Evolutionary conservation across 495 filamentous ascomycete species (phyloP).

Genomic region (Tuber microsphaerosporum): DNA sequence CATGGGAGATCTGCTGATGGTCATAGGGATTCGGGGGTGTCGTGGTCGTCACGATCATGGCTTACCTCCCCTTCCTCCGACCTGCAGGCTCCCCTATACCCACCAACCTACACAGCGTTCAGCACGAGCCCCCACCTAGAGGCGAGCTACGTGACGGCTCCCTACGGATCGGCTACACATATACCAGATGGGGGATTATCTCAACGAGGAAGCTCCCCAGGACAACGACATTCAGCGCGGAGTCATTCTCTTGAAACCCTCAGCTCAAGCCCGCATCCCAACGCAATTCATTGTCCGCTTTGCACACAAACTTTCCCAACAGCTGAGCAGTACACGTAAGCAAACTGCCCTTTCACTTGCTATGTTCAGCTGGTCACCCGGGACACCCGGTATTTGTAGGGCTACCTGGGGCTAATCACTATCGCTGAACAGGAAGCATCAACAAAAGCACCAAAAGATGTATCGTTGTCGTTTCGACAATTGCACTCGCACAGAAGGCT

Average conservation of each 20-base stretch:
- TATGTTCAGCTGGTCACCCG: constrained; percentile 1
- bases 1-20: constrained; percentile 16
- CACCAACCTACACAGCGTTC: constrained; percentile 22
- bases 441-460: constrained; percentile 40
- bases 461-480: constrained; percentile 33
- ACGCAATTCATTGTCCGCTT: constrained; percentile 22
- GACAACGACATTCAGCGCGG: constrained; percentile 12
- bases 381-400: not conserved
- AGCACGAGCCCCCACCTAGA: constrained; percentile 7
- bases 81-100: constrained; percentile 18
- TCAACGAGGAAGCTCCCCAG: constrained; percentile 3
- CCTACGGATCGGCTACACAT: constrained; percentile 15
- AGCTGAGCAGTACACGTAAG: constrained; percentile 31
- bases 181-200: constrained; percentile 11
- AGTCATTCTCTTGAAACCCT: constrained; percentile 14
- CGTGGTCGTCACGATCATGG: constrained; percentile 22
- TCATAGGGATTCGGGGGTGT: constrained; percentile 9
- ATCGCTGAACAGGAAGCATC: constrained; percentile 34
- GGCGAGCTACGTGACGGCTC: not conserved
- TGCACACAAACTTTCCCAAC: constrained; percentile 29
- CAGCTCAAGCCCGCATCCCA: constrained; percentile 17
- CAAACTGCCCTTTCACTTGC: constrained; percentile 8
- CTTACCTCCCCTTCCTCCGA: constrained; percentile 12
- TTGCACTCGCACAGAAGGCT: constrained; percentile 39
- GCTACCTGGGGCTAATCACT: not conserved